Evolutionary conservation across 2,329 filamentous ascomycete genomes (phyloP).

Genomic region (Tolypocladium guangdongense): DNA sequence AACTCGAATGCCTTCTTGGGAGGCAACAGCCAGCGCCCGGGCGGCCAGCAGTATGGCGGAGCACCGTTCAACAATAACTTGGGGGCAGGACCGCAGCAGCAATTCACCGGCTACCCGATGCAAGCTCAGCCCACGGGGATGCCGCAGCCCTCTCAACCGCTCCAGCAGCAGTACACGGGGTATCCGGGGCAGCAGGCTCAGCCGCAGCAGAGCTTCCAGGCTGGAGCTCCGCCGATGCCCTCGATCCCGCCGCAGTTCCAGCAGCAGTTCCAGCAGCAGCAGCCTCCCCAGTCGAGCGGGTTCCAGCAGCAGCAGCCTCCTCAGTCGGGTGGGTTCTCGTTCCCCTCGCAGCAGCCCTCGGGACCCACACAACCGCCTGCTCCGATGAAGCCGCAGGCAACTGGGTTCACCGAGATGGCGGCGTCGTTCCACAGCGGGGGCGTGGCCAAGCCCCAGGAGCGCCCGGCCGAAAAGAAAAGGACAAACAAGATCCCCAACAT

Average conservation of each 20-base stretch:
- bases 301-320: constrained; percentile 31
- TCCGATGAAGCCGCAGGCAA: constrained; percentile 54
- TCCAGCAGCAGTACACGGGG: constrained; percentile 59
- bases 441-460: constrained; percentile 31
- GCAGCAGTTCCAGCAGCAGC: constrained; percentile 46
- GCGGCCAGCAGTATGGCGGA: constrained; percentile 37
- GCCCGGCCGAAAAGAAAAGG: constrained; percentile 41
- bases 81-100: constrained; percentile 35
- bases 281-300: constrained; percentile 29
- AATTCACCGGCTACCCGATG: constrained; percentile 50
- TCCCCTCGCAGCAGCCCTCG: constrained; percentile 40
- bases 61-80: constrained; percentile 38
- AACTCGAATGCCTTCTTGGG: constrained; percentile 80
- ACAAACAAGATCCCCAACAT: constrained; percentile 83
- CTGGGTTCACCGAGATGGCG: constrained; percentile 56
- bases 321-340: constrained; percentile 32
- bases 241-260: constrained; percentile 50
- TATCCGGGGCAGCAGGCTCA: constrained; percentile 37
- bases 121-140: constrained; percentile 35
- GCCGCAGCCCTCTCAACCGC: constrained; percentile 45
- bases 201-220: constrained; percentile 51
- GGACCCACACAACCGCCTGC: constrained; percentile 40
- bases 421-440: constrained; percentile 50
- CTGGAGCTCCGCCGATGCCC: constrained; percentile 48
- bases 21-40: constrained; percentile 62